Base-by-base conservation (phyloP, 2,329 filamentous ascomycete species). In the Apiospora saccharicola region DNA sequence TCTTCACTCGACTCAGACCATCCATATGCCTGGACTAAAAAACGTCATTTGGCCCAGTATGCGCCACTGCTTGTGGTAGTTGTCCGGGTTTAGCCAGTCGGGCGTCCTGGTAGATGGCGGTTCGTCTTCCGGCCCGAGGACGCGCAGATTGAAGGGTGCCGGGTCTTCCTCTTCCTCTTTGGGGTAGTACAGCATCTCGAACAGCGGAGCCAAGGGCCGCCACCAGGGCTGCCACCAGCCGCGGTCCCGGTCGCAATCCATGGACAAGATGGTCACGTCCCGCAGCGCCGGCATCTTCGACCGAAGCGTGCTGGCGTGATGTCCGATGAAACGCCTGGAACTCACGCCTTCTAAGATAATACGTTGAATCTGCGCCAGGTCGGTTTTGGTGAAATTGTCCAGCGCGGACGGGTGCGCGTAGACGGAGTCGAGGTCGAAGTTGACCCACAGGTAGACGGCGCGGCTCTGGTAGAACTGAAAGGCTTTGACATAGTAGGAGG, bases 311-410 rank as follows among this genome's bases (percentile, higher is more conserved):
- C 14, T 1, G 34, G 19, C n/a, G 19, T 24, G 1, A 22, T 12
- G 6, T 1, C 3, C 2, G 16, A 12, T 1, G 30, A 64, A 64
- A 10, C 2, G 4, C 3, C 3, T 3, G 34, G 34, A 8, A 10
- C 4, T 24, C 22, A n/a, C 34, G 19, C 34, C 19, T 0, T n/a
- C 30, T 8, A 41, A 4, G 57, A 7, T 19, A 10, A 64, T 8
- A 16, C 34, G 34, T 34, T 41, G 57, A 34, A 41, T 64, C 34
- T 16, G 30, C 53, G 53, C 16, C 26, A 37, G 30, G 4, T 53
- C 24, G 4, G 14, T 5, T 12, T 53, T 4, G 49, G 96, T 12
- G 22, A 46, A 2, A 4, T 8, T 8, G 12, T 5, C n/a, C 37
- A 30, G 37, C 19, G 8, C 53, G 47, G 16, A 12, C 51, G 37